phyloP scores from a whole-genome alignment of 352 stramenopile genomes.

The Saprolegnia diclina region DNA sequence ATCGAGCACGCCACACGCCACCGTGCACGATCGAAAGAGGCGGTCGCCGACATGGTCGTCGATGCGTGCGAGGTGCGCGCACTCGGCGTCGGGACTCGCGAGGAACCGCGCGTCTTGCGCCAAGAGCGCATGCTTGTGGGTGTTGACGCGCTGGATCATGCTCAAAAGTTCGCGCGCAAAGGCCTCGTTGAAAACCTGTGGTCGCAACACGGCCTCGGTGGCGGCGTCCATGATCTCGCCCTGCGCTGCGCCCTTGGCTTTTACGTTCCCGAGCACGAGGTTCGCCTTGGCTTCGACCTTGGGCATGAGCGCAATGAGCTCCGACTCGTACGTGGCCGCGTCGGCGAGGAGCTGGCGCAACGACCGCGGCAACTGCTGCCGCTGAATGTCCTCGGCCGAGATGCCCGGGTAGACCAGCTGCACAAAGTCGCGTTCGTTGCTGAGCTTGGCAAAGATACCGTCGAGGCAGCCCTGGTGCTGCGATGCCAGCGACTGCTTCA shows the following conservation, averaged over 20 bases:
- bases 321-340: constrained; percentile 63
- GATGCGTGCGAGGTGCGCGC: constrained; percentile 61
- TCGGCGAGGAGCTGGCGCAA: constrained; percentile 68
- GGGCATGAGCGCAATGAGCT: constrained; percentile 73
- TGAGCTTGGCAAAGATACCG: constrained; percentile 72
- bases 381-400: constrained; percentile 44
- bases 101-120: constrained; percentile 56
- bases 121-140: constrained; percentile 70
- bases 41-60: constrained; percentile 34
- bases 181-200: constrained; percentile 77
- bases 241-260: constrained; percentile 55
- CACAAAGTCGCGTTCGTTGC: constrained; percentile 65
- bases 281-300: constrained; percentile 70
- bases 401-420: constrained; percentile 74
- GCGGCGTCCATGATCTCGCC: constrained; percentile 72
- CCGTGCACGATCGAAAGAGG: background rate
- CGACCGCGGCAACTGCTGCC: constrained; percentile 57
- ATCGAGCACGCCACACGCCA: constrained; percentile 53
- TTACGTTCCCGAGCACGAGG: constrained; percentile 75
- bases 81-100: constrained; percentile 50
- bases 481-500: constrained; percentile 54
- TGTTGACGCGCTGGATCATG: constrained; percentile 81
- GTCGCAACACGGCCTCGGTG: constrained; percentile 59
- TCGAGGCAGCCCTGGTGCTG: constrained; percentile 34
- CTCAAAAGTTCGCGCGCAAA: constrained; percentile 75